A percentile compares a stretch with the other conserved stretches of the same genome.
Conservation (phyloP, 140 eudicot species). For the Flaveria floridana region DNA sequence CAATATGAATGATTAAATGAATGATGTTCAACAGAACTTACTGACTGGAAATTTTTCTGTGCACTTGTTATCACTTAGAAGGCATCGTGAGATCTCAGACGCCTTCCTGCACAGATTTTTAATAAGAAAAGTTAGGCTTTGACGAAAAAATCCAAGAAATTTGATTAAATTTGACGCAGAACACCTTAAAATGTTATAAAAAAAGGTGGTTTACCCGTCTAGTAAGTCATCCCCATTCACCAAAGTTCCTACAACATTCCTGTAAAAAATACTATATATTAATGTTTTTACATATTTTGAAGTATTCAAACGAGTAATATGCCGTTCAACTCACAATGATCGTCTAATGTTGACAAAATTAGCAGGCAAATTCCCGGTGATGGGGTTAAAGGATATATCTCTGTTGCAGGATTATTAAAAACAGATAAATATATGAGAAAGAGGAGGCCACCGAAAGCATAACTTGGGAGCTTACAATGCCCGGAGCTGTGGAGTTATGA, state of each 20-base stretch:
- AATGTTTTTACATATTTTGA: background rate
- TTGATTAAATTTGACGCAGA: background rate
- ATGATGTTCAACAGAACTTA: conserved; percentile 35
- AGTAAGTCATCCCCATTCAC: conserved; percentile 45
- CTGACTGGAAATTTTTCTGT: conserved; percentile 42
- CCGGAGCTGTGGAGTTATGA: conserved; percentile 50
- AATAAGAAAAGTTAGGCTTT: background rate
- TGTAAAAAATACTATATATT: conserved; percentile 25
- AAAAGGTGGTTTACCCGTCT: conserved; percentile 39
- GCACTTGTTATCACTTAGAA: conserved; percentile 49
- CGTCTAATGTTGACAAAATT: conserved; percentile 39
- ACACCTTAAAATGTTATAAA: background rate
- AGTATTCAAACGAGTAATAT: background rate
- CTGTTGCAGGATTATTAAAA: conserved; percentile 34
- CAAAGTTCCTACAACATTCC: conserved; percentile 67
- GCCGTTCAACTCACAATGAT: conserved; percentile 46
- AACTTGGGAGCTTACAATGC: conserved; percentile 48
- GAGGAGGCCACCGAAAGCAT: background rate
- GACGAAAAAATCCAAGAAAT: background rate
- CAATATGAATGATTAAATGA: background rate
- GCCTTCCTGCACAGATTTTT: conserved; percentile 43
- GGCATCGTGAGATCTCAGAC: conserved; percentile 51
- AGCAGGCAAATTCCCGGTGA: conserved; percentile 53
- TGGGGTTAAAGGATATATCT: conserved; percentile 67
- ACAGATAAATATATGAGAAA: background rate